Percentiles rank a stretch among this genome's conserved stretches.
Evolutionary conservation across 192 early-diverging fungal species (phyloP).

Genomic region (Chytriomyces hyalinus): DNA sequence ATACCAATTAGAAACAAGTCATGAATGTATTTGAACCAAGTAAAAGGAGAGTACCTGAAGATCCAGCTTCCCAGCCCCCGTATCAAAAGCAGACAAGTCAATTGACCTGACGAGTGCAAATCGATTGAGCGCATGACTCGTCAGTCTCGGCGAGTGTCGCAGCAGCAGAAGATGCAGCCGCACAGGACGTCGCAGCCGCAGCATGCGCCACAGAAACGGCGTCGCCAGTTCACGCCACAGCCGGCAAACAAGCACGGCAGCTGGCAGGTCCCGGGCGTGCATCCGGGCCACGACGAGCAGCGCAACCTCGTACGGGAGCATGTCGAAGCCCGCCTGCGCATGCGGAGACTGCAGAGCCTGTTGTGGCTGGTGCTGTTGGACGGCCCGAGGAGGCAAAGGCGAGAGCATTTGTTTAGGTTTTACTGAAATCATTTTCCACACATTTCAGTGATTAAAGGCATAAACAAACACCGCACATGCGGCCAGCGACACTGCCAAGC

Average conservation of each 20-base stretch:
- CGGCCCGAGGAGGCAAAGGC: neutral
- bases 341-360: neutral
- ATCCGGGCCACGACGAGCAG: neutral
- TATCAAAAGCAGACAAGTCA: neutral
- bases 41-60: neutral
- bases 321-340: neutral
- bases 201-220: neutral
- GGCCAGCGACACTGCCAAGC: neutral
- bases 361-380: neutral
- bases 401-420: neutral
- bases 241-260: neutral
- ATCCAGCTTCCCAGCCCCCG: neutral
- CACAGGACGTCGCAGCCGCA: neutral
- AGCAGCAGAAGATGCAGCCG: conserved; percentile 2
- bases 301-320: neutral
- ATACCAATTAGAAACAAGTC: neutral
- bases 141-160: neutral
- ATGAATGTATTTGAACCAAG: neutral
- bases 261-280: neutral
- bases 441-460: neutral
- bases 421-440: neutral
- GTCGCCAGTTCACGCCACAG: neutral
- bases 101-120: neutral
- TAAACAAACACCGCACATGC: neutral
- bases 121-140: neutral